phyloP scores from a whole-genome alignment of 2,329 filamentous ascomycete species.

The Aspergillus pseudotamarii region DNA sequence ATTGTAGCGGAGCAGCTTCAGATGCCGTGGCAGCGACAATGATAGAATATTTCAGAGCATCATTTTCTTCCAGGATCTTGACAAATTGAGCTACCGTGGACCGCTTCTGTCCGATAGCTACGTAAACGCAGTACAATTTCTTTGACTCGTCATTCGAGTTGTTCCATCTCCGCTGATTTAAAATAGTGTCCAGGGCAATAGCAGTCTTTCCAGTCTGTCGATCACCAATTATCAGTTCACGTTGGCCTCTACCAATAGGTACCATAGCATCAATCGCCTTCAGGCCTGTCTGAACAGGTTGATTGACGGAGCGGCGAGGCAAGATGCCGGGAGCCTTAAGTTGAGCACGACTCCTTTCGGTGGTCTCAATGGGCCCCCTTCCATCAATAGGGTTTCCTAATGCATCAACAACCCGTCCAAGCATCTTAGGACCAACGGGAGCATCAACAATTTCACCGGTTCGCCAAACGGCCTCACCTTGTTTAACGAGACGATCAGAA shows the following conservation, averaged over 20 bases:
- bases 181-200: constrained; percentile 94
- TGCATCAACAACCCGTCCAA: constrained; percentile 97
- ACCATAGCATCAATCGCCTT: constrained; percentile 99
- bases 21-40: constrained; percentile 95
- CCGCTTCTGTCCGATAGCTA: constrained; percentile 98
- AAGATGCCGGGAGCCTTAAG: constrained; percentile 99
- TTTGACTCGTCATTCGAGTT: constrained; percentile 79
- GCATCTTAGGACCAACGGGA: constrained; percentile 86
- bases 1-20: constrained; percentile 93
- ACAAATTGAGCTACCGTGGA: constrained; percentile 98
- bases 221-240: constrained; percentile 99
- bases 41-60: constrained; percentile 97
- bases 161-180: constrained; percentile 99
- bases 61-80: constrained; percentile 99
- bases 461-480: constrained; percentile 99
- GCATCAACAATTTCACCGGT: constrained; percentile 99
- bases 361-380: constrained; percentile 95
- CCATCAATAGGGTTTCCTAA: constrained; percentile 99
- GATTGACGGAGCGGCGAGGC: constrained; percentile 93
- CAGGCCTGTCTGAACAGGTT: constrained; percentile 98
- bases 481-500: constrained; percentile 99
- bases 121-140: constrained; percentile 99
- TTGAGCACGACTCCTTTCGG: constrained; percentile 92
- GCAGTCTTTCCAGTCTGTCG: constrained; percentile 99
- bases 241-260: constrained; percentile 98